Conservation (phyloP, 2,329 filamentous ascomycete genomes). For the Sphaerulina vaccinii region DNA sequence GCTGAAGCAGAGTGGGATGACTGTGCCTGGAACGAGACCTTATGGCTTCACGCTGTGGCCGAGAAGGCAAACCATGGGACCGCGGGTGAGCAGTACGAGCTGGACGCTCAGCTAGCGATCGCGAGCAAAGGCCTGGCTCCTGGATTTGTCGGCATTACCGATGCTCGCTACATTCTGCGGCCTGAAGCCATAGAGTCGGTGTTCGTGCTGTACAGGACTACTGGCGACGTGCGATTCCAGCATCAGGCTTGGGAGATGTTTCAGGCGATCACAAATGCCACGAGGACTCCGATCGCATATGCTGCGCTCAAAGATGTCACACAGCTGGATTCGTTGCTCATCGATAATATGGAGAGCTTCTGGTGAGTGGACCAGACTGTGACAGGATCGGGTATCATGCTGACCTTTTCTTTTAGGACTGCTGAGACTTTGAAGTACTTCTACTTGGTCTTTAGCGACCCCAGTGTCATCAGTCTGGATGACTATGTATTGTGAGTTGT, state of each 20-base stretch:
- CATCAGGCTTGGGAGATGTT: constrained; percentile 77
- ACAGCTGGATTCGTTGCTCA: constrained; percentile 38
- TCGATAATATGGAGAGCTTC: constrained; percentile 72
- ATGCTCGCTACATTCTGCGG: constrained; percentile 65
- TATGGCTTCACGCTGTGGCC: constrained; percentile 46
- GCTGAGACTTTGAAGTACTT: constrained; percentile 68
- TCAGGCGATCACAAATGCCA: constrained; percentile 59
- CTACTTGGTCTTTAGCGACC: constrained; percentile 62
- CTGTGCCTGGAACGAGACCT: constrained; percentile 39
- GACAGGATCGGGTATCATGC: too few species aligned
- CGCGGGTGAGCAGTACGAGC: constrained; percentile 14
- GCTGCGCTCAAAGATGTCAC: constrained; percentile 68
- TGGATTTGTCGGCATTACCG: constrained; percentile 58
- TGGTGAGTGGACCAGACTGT: constrained; percentile 49
- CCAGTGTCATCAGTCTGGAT: constrained; percentile 59
- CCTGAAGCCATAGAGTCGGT: constrained; percentile 80
- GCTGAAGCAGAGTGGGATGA: constrained; percentile 38
- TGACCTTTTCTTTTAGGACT: constrained; percentile 36
- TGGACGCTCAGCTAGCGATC: constrained; percentile 33
- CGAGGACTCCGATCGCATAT: constrained; percentile 62
- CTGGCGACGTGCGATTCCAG: constrained; percentile 64
- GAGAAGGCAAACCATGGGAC: constrained; percentile 26
- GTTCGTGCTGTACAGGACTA: constrained; percentile 74
- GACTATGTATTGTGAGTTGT: constrained; percentile 43
- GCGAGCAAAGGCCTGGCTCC: constrained; percentile 50